Conservation (phyloP, 169 alveolate species). For the Pseudocohnilembus persalinus region DNA sequence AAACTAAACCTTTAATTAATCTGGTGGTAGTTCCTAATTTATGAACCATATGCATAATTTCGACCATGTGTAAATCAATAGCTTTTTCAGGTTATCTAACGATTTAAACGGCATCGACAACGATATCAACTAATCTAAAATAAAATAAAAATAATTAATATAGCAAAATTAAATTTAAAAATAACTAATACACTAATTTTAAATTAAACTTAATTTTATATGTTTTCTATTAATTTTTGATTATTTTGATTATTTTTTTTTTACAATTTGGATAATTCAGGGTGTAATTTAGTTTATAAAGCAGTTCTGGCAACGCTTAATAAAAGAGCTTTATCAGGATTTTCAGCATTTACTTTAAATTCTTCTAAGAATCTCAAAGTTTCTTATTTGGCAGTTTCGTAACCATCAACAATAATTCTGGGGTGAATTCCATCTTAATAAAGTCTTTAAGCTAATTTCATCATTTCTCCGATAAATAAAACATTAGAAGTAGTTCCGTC, state of each 20-base stretch:
- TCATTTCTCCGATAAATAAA: constrained; percentile 94
- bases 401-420: constrained; percentile 96
- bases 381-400: constrained; percentile 92
- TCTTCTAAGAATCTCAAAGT: constrained; percentile 88
- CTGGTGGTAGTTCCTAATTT: constrained; percentile 95
- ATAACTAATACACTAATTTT: no score
- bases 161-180: no score
- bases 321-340: constrained; percentile 89
- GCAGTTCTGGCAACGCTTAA: constrained; percentile 94
- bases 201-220: no score
- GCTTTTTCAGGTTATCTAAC: constrained; percentile 76
- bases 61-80: constrained; percentile 98
- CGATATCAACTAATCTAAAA: constrained; percentile 90
- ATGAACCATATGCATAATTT: constrained; percentile 97
- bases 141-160: background rate
- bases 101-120: constrained; percentile 93
- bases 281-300: constrained; percentile 92
- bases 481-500: constrained; percentile 99
- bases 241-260: background rate
- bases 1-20: constrained; percentile 93
- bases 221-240: background rate
- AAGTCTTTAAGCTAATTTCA: constrained; percentile 88
- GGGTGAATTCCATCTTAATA: constrained; percentile 97
- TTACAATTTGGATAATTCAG: constrained; percentile 87
- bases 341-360: constrained; percentile 66